These are phyloP conservation scores for Austroboletus novae-zelandiae DNA, from an alignment of 1,284 basidiomycete genomes.

Conservation along the genomic window DNA sequence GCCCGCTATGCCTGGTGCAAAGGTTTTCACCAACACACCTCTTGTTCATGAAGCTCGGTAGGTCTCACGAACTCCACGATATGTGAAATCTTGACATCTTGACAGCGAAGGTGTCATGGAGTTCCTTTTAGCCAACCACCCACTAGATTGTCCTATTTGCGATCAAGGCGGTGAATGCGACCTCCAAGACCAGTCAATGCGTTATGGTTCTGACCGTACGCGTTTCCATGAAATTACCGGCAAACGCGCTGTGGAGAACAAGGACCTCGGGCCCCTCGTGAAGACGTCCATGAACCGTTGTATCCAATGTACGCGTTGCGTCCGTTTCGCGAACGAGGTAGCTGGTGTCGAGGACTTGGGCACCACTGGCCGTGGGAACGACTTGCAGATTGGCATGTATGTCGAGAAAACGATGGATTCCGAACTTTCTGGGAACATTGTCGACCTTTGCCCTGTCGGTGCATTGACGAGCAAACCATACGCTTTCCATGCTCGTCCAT, in stretches of 20 bases:
- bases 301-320: conserved; percentile 99
- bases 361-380: conserved; percentile 96
- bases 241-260: conserved; percentile 98
- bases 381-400: conserved; percentile 98
- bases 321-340: conserved; percentile 98
- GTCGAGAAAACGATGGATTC: conserved; percentile 98
- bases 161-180: conserved; percentile 99
- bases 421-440: conserved; percentile 95
- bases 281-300: conserved; percentile 99
- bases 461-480: conserved; percentile 98
- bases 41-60: conserved; percentile 93
- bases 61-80: conserved; percentile 16
- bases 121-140: conserved; percentile 96
- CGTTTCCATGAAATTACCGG: conserved; percentile 98
- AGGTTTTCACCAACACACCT: conserved; percentile 95
- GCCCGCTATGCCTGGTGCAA: conserved; percentile 96
- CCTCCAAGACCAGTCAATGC: conserved; percentile 99
- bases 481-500: conserved; percentile 94
- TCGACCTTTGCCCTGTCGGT: conserved; percentile 97
- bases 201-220: conserved; percentile 95
- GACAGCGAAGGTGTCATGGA: conserved; percentile 96
- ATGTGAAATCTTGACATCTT: conserved; percentile 13
- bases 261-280: conserved; percentile 96
- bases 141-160: conserved; percentile 97
- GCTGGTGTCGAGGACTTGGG: conserved; percentile 98